These are phyloP conservation scores for Keithomyces neogunnii DNA, from an alignment of 2,329 filamentous ascomycete genomes.

Conservation along the genomic window DNA sequence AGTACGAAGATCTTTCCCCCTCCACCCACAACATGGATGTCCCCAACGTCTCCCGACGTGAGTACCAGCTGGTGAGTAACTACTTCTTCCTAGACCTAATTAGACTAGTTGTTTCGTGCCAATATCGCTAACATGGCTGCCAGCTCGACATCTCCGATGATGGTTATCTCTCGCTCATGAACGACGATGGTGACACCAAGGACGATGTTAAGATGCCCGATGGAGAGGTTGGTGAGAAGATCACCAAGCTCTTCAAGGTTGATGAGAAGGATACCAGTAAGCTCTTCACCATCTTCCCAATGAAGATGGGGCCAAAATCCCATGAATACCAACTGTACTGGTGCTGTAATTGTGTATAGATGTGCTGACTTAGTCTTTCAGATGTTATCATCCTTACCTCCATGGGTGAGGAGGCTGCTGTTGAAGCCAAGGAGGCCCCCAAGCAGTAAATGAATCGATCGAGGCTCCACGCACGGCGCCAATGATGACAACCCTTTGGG, in stretches of 20 bases:
- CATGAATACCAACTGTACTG: not conserved
- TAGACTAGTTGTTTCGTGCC: not conserved
- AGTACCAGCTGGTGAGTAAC: slow-evolving; percentile 84
- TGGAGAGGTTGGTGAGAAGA: slow-evolving; percentile 80
- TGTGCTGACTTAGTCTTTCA: slow-evolving; percentile 26
- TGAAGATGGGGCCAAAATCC: not conserved
- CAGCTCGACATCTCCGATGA: slow-evolving; percentile 92
- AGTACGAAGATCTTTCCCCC: slow-evolving; percentile 97
- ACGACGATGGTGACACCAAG: slow-evolving; percentile 77
- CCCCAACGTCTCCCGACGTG: slow-evolving; percentile 80
- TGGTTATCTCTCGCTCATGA: slow-evolving; percentile 90
- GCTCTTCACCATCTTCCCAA: slow-evolving; percentile 28
- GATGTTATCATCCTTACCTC: slow-evolving; percentile 88
- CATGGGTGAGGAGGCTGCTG: slow-evolving; percentile 90
- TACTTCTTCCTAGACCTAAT: not conserved
- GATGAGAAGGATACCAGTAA: slow-evolving; percentile 94
- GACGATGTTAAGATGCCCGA: slow-evolving; percentile 93
- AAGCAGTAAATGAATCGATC: slow-evolving; percentile 17
- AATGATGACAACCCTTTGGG: slow-evolving; percentile 18
- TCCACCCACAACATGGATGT: slow-evolving; percentile 99
- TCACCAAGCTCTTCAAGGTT: slow-evolving; percentile 66
- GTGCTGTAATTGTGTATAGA: not conserved
- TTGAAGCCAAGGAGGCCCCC: slow-evolving; percentile 92
- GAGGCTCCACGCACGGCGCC: slow-evolving; percentile 13
- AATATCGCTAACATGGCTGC: slow-evolving; percentile 11